Conservation (phyloP, 306 rosid genomes). For the Geum urbanum region DNA sequence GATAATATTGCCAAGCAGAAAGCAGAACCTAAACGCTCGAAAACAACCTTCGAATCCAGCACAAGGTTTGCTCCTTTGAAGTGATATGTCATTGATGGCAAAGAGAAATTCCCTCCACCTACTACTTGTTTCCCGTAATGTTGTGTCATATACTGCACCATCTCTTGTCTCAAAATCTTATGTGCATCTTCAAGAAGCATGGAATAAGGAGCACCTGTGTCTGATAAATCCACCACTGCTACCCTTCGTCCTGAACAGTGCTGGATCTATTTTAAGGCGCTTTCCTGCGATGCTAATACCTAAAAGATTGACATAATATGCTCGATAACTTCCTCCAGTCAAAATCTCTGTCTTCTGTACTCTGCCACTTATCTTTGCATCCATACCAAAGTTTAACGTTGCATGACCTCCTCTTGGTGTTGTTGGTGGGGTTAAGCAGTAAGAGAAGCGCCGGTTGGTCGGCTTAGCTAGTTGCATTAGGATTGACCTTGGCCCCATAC, state of each 20-base stretch:
- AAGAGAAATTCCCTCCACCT: neutral
- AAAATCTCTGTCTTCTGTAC: neutral
- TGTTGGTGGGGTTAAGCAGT: neutral
- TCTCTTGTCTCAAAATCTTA: neutral
- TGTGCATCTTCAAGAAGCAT: neutral
- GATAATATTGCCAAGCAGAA: constrained; percentile 2
- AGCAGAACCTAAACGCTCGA: neutral
- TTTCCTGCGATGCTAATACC: neutral
- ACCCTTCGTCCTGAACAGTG: neutral
- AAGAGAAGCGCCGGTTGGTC: constrained; percentile 2
- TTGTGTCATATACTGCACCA: too few relatives aligned
- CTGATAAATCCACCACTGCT: constrained; percentile 1
- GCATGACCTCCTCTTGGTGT: neutral
- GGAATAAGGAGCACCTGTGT: constrained; percentile 1
- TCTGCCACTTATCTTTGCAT: neutral
- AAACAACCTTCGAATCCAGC: constrained; percentile 6
- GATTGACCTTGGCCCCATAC: neutral
- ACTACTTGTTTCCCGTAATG: neutral
- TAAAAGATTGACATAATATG: neutral
- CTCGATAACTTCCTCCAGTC: neutral
- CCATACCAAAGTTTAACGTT: neutral
- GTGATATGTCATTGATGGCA: neutral
- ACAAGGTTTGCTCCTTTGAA: constrained; percentile 6
- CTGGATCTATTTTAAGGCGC: neutral
- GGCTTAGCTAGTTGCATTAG: neutral